phyloP scores from a whole-genome alignment of 108 stramenopile species.

The Cyclotella distinguenda region DNA sequence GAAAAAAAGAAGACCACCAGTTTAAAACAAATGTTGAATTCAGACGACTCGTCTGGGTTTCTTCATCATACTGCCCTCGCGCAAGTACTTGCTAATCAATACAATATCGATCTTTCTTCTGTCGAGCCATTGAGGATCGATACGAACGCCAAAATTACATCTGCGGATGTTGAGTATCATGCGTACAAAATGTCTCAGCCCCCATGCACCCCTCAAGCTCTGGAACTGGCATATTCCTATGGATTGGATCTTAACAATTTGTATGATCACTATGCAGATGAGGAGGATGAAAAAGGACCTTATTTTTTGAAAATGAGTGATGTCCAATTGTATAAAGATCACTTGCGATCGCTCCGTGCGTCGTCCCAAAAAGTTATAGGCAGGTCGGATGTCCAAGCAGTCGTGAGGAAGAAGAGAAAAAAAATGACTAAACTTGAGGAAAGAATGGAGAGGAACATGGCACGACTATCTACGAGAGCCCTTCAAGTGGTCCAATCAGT shows the following conservation, averaged over 20 bases:
- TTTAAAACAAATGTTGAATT: conserved; percentile 1
- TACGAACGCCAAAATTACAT: conserved; percentile 25
- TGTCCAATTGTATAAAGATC: conserved; percentile 30
- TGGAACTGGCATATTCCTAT: conserved; percentile 29
- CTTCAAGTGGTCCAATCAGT: conserved; percentile 14
- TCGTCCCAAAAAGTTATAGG: conserved; percentile 12
- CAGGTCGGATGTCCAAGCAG: not conserved
- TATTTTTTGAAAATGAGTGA: conserved; percentile 28
- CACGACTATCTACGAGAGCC: conserved; percentile 25
- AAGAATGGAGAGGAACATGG: conserved; percentile 40
- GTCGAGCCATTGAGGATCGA: conserved; percentile 15
- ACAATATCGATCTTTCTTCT: conserved; percentile 29
- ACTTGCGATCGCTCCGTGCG: conserved; percentile 23
- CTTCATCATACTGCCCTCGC: conserved; percentile 40
- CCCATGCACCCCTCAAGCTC: conserved; percentile 36
- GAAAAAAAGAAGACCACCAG: not conserved
- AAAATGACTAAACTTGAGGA: conserved; percentile 29
- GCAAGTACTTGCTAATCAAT: conserved; percentile 46
- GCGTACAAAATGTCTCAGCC: conserved; percentile 43
- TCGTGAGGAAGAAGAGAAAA: conserved; percentile 6
- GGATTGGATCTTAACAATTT: conserved; percentile 35
- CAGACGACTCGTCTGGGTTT: not conserved
- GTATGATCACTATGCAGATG: conserved; percentile 10
- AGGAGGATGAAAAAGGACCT: conserved; percentile 15
- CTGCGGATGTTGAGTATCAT: conserved; percentile 46